These are phyloP conservation scores for Aspergillus caelatus DNA, from an alignment of 2,329 filamentous ascomycete genomes.

Conservation along the genomic window DNA sequence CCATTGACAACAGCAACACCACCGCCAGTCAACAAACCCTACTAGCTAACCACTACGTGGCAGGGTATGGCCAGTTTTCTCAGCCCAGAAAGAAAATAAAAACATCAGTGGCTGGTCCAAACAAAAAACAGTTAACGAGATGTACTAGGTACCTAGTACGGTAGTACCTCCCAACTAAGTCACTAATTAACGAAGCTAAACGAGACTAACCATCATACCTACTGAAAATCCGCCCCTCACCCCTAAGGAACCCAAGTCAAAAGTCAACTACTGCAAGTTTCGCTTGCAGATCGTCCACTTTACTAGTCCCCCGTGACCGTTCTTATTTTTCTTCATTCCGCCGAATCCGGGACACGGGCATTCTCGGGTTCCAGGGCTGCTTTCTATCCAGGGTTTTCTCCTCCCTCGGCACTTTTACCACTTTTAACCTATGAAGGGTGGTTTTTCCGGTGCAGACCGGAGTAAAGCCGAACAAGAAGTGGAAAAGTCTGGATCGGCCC, in stretches of 20 bases:
- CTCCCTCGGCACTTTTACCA: constrained; percentile 24
- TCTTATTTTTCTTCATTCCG: constrained; percentile 12
- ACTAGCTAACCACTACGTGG: neutral
- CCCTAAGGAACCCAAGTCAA: neutral
- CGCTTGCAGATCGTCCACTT: constrained; percentile 22
- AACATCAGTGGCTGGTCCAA: neutral
- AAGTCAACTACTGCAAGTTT: constrained; percentile 12
- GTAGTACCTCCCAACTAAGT: neutral
- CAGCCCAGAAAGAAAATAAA: neutral
- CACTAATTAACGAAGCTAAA: neutral
- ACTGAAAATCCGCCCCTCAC: neutral
- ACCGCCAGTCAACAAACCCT: neutral
- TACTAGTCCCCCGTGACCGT: constrained; percentile 3
- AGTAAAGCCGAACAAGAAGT: constrained; percentile 21
- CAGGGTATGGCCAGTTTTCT: neutral
- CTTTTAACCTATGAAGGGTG: neutral
- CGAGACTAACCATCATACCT: neutral
- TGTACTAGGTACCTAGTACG: neutral
- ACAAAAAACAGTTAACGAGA: neutral
- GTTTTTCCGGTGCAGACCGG: constrained; percentile 17
- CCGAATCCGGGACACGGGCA: constrained; percentile 18
- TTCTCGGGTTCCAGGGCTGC: constrained; percentile 8
- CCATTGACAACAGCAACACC: neutral
- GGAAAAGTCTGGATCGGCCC: constrained; percentile 26
- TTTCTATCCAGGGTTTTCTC: neutral